Evolutionary conservation across 805 yeast genomes (phyloP).

Genomic region (Ogataea allantospora): DNA sequence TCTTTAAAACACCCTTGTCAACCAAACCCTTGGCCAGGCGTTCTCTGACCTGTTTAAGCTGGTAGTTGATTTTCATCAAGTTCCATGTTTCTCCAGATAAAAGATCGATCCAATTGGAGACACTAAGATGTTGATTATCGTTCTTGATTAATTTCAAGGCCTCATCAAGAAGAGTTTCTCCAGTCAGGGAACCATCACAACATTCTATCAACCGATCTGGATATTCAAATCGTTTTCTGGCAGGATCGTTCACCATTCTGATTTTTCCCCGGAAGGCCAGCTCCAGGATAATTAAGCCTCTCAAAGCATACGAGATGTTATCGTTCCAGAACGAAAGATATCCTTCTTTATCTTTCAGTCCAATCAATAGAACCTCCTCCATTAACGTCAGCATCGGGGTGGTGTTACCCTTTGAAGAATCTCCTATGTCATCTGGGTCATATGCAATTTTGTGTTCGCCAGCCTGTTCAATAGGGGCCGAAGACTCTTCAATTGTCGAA

Average conservation of each 20-base stretch:
- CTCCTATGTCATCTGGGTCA: conserved; percentile 68
- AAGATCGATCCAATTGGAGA: conserved; percentile 90
- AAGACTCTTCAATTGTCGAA: conserved; percentile 22
- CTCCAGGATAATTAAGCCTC: conserved; percentile 92
- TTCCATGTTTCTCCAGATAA: conserved; percentile 98
- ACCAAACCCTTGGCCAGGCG: conserved; percentile 94
- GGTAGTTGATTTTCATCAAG: conserved; percentile 88
- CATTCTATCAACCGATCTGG: conserved; percentile 87
- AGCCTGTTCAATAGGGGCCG: conserved; percentile 14
- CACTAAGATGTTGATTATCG: conserved; percentile 74
- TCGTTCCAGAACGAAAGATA: conserved; percentile 98
- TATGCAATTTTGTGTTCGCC: conserved; percentile 64
- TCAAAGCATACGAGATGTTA: conserved; percentile 89
- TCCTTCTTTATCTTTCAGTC: conserved; percentile 94
- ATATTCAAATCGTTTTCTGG: conserved; percentile 83
- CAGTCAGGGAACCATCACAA: conserved; percentile 81
- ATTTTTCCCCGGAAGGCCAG: conserved; percentile 89
- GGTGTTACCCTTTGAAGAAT: conserved; percentile 36
- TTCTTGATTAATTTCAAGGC: conserved; percentile 85
- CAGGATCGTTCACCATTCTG: conserved; percentile 86
- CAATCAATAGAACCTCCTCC: conserved; percentile 94
- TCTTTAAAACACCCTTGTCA: conserved; percentile 93
- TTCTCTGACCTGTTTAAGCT: conserved; percentile 95
- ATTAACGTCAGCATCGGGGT: conserved; percentile 81
- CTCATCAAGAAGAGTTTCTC: conserved; percentile 93